A percentile compares a stretch with the other conserved stretches of the same genome.
phyloP scores from a whole-genome alignment of 2,329 filamentous ascomycete genomes.

The Fonsecaea monophora region DNA sequence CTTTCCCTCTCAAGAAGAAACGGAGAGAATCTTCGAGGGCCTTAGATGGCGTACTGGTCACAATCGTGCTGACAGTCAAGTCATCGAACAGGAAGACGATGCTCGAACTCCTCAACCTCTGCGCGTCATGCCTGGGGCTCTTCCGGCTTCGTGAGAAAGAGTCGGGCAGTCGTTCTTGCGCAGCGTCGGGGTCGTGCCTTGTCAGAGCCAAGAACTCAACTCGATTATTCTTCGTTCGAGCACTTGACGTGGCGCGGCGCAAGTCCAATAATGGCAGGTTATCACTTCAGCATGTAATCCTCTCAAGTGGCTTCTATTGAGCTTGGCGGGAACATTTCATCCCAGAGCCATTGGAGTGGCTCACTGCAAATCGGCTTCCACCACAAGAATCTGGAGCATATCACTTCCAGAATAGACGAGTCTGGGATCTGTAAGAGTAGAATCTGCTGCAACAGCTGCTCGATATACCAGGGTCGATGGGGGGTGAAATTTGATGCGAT shows the following conservation, averaged over 20 bases:
- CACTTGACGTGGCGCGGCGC: not conserved
- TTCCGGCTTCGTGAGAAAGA: slow-evolving; percentile 27
- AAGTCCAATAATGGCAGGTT: not conserved
- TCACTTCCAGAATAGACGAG: slow-evolving; percentile 25
- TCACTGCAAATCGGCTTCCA: slow-evolving; percentile 34
- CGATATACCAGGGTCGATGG: slow-evolving; percentile 27
- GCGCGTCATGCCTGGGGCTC: slow-evolving; percentile 32
- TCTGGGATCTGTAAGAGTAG: slow-evolving; percentile 26
- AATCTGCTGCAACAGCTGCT: slow-evolving; percentile 22
- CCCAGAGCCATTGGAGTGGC: slow-evolving; percentile 25
- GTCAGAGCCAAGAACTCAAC: not conserved
- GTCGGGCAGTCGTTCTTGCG: not conserved
- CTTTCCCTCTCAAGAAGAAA: slow-evolving; percentile 40
- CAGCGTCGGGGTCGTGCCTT: not conserved
- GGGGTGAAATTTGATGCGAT: slow-evolving; percentile 28
- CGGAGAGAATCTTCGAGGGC: slow-evolving; percentile 36
- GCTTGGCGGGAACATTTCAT: slow-evolving; percentile 22
- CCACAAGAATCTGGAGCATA: slow-evolving; percentile 32
- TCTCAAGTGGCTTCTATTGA: slow-evolving; percentile 10
- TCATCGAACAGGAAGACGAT: slow-evolving; percentile 35
- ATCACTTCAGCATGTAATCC: not conserved
- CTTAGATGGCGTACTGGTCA: slow-evolving; percentile 30
- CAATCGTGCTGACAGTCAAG: slow-evolving; percentile 35
- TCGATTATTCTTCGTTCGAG: not conserved
- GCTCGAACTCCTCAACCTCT: slow-evolving; percentile 24